Evolutionary conservation across 2,329 filamentous ascomycete species (phyloP).

Genomic region (Pseudogymnoascus sp.): DNA sequence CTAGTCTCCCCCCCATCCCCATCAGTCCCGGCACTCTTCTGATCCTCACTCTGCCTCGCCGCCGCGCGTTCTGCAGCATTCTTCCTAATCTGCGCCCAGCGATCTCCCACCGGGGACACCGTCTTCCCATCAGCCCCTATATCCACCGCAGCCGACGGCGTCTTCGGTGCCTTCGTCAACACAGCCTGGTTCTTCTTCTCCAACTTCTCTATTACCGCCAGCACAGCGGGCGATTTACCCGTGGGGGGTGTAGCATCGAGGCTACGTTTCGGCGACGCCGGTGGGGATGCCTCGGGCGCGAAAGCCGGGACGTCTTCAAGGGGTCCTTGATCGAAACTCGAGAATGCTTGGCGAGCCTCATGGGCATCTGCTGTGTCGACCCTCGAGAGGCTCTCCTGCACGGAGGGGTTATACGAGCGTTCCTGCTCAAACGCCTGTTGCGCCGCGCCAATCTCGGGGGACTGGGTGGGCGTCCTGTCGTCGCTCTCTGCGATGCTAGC

Average conservation of each 20-base stretch:
- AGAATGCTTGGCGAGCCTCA: conserved; percentile 52
- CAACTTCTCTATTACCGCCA: conserved; percentile 26
- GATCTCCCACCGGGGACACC: conserved; percentile 50
- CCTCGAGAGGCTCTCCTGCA: conserved; percentile 45
- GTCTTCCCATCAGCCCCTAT: conserved; percentile 15
- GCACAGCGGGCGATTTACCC: conserved; percentile 15
- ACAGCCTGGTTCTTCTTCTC: conserved; percentile 25
- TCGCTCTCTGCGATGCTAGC: conserved; percentile 23
- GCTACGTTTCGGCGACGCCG: conserved; percentile 27
- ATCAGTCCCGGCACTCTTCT: conserved; percentile 50
- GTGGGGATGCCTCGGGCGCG: conserved; percentile 41
- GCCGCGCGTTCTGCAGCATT: conserved; percentile 79
- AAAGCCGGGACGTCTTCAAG: conserved; percentile 81
- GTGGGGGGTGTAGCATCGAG: conserved; percentile 21
- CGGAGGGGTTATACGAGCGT: conserved; percentile 37
- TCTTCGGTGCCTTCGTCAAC: neutral
- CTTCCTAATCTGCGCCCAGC: conserved; percentile 93
- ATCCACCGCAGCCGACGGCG: neutral
- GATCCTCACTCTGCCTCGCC: conserved; percentile 57
- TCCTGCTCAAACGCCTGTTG: conserved; percentile 25
- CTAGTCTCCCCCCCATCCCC: conserved; percentile 84
- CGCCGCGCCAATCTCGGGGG: conserved; percentile 24
- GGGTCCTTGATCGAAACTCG: conserved; percentile 80
- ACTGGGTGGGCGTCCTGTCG: conserved; percentile 20
- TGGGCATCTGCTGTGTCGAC: conserved; percentile 50